Evolutionary conservation across 2,329 filamentous ascomycete genomes (phyloP), one percentile per base, ranked within the genome.

Genomic region (Pezicula rhizophila): DNA sequence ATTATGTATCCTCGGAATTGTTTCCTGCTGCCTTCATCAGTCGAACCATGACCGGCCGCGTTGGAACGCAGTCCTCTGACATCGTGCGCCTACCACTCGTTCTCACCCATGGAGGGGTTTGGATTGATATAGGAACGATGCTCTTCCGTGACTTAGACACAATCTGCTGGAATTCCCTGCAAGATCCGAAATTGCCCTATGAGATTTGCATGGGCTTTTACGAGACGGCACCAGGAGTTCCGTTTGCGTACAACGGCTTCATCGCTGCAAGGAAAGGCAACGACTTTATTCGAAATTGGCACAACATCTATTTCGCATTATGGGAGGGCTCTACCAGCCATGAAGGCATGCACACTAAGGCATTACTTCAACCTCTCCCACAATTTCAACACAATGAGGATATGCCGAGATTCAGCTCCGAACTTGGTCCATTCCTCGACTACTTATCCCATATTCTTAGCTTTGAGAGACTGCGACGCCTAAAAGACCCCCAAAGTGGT

Each of bases 51-150:
- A 63, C 66, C 11, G 73, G 74, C 0, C 67, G 68, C 46, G 61
- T 65, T 1, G 73, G 69, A 1, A 66, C 65, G 1, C 75, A 78
- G 51, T 67, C 65, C 1, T 70, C 71, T 2, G 76, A 78, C 46
- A 62, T 77, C 1, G 60, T 77, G 5, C 69, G 75, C 0, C 63
- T 73, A 0, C 64, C 70, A 0, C 56, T 70, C 2, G 48, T 75
- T 2, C 69, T 64, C 46, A 55, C 66, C 6, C 63, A 73, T 28
- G 72, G 71, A 0, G 71, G 72, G 0, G 61, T 70, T 2, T 74
- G 67, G 63, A 65, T 74, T 45, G 72, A 75, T 11, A 68, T 66
- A 0, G 68, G 70, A 1, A 68, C 67, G 4, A 67, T 72, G 15
- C 57, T 74, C 0, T 65, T 74, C 42, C 64, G 66, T 0, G 59